Base-by-base conservation (phyloP, 2,329 filamentous ascomycete genomes). In the Lasiodiplodia sp. region DNA sequence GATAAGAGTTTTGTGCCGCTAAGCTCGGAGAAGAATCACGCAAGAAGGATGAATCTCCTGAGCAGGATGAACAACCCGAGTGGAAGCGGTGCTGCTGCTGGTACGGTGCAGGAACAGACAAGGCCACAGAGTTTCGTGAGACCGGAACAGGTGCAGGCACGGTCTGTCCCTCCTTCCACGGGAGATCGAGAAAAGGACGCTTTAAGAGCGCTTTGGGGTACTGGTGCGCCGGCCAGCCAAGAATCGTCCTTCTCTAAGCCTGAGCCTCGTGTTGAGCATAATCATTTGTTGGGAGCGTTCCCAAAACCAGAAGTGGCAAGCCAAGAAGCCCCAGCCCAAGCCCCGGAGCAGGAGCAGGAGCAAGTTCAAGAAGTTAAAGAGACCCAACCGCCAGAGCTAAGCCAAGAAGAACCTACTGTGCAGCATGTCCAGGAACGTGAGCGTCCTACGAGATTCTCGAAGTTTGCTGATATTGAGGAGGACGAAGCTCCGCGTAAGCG, bases 401-500 rank as follows among this genome's bases (percentile, higher is more conserved):
- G n/a, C 18, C 40, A 55, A 11, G 8, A 12, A n/a, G 4, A 23
- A 7, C 2, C 28, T 12, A 12, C 44, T 11, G n/a, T 7, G 2
- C 31, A 44, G 38, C 52, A 56, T 28, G 18, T 25, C n/a, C 31
- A 16, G 37, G 53, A 62, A 21, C 66, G 34, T 3, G 55, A 68
- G n/a, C 40, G 49, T 23, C 12, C 55, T n/a, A 14, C 44, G 6
- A 68, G 57, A 16, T 68, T 52, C 21, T 62, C 44, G 8, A 68
- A 34, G 28, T 68, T 68, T 16, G 72, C 75, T 2, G 73, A 75
- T 4, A 47, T 40, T 8, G 69, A 68, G 16, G 69, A 72, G 21
- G 69, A 68, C 28, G 76, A 62, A 74, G 78, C 49, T 71, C 78
- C 67, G 69, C 65, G 65, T 3, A 60, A 28, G 71, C 71, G n/a